These are phyloP conservation scores for Saccharum hybrid DNA, from an alignment of 202 grass and related monocot genomes.

Conservation along the genomic window DNA sequence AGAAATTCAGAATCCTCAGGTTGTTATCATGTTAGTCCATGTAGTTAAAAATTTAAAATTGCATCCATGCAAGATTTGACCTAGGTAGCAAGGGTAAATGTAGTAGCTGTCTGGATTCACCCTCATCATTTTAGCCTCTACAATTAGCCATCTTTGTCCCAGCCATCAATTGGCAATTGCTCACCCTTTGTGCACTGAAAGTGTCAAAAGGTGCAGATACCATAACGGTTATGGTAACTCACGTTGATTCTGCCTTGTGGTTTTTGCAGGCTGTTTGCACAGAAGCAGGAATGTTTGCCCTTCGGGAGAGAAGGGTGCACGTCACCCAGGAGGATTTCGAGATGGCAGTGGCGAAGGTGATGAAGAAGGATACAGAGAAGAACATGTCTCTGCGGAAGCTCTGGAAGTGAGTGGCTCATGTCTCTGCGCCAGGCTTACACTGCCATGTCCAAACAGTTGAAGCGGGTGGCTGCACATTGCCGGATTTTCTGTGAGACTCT, in stretches of 20 bases:
- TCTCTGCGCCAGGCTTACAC: neutral
- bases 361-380: constrained; percentile 97
- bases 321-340: constrained; percentile 95
- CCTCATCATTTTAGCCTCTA: neutral
- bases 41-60: neutral
- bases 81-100: neutral
- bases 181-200: neutral
- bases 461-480: neutral
- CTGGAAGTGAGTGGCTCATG: constrained; percentile 61
- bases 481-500: neutral
- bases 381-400: constrained; percentile 95
- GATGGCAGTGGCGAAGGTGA: constrained; percentile 94
- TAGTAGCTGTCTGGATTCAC: neutral
- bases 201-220: neutral
- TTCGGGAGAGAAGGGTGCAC: constrained; percentile 92
- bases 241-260: neutral
- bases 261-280: constrained; percentile 80
- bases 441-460: neutral
- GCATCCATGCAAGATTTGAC: neutral
- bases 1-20: neutral
- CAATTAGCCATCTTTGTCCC: neutral
- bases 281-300: constrained; percentile 92
- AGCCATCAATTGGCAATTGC: neutral
- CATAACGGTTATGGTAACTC: neutral
- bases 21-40: neutral